These are phyloP conservation scores for Suillus sp. DNA, from an alignment of 768 basidiomycete species.

Conservation along the genomic window DNA sequence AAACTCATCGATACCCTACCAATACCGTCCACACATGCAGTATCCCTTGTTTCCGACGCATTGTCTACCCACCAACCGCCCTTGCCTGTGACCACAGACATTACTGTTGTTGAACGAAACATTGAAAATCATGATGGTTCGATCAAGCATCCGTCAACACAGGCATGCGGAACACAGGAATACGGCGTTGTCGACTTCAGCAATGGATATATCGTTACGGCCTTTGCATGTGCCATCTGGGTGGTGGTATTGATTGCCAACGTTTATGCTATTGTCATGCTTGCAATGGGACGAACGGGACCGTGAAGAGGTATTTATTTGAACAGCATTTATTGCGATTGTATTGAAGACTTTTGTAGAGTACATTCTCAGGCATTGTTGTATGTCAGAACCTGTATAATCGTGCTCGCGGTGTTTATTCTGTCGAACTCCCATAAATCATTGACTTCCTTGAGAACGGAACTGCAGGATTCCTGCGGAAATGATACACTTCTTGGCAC, in stretches of 20 bases:
- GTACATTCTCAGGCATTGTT: neutral
- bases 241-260: slow-evolving; percentile 52
- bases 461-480: neutral
- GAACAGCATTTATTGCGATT: neutral
- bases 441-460: neutral
- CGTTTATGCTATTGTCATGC: slow-evolving; percentile 51
- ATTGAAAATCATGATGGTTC: neutral
- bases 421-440: neutral
- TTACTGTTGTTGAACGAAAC: neutral
- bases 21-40: neutral
- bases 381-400: neutral
- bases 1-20: neutral
- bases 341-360: neutral
- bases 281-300: slow-evolving; percentile 33
- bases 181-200: slow-evolving; percentile 41
- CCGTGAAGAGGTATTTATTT: neutral
- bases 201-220: slow-evolving; percentile 40
- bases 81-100: neutral
- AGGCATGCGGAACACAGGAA: slow-evolving; percentile 17
- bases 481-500: neutral
- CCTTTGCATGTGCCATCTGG: slow-evolving; percentile 49
- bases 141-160: slow-evolving; percentile 11
- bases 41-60: slow-evolving; percentile 20
- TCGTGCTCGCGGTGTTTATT: neutral
- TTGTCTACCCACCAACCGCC: neutral